Evolutionary conservation across 2,329 filamentous ascomycete species (phyloP).

Genomic region (Fusarium beomiforme): DNA sequence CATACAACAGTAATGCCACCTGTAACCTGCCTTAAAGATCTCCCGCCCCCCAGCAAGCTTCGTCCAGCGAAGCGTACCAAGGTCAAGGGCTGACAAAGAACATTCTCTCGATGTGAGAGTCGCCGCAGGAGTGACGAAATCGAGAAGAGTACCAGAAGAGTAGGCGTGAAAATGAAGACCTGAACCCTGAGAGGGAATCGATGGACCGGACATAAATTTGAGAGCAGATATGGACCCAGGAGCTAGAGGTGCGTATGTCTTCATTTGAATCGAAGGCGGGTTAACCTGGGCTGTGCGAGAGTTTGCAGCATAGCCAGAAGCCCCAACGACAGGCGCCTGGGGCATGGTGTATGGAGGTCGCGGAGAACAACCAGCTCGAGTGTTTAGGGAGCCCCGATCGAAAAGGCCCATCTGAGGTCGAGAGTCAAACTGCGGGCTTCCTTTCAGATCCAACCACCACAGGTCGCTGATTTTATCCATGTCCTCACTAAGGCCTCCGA

Average conservation of each 20-base stretch:
- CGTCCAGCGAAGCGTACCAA: constrained; percentile 90
- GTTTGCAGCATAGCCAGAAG: constrained; percentile 74
- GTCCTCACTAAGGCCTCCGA: constrained; percentile 91
- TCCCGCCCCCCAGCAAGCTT: constrained; percentile 94
- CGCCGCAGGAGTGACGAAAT: constrained; percentile 92
- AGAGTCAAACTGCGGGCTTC: constrained; percentile 84
- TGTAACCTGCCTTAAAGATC: constrained; percentile 89
- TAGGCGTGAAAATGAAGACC: constrained; percentile 97
- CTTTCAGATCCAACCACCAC: constrained; percentile 97
- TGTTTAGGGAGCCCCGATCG: constrained; percentile 56
- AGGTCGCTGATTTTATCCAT: constrained; percentile 98
- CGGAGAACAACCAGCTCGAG: constrained; percentile 60
- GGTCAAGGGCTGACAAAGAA: constrained; percentile 87
- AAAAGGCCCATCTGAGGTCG: constrained; percentile 66
- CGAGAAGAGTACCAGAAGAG: constrained; percentile 89
- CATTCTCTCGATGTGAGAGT: constrained; percentile 89
- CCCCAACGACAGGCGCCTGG: constrained; percentile 62
- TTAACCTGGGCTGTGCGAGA: constrained; percentile 74
- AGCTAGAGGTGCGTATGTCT: constrained; percentile 82
- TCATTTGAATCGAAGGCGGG: constrained; percentile 71
- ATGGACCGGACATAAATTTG: constrained; percentile 83
- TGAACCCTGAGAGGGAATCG: constrained; percentile 87
- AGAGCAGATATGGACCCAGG: constrained; percentile 90
- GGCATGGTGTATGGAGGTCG: constrained; percentile 62
- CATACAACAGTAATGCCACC: constrained; percentile 98